phyloP scores from a whole-genome alignment of 164 flowering plant species.

The Liriodendron chinense region DNA sequence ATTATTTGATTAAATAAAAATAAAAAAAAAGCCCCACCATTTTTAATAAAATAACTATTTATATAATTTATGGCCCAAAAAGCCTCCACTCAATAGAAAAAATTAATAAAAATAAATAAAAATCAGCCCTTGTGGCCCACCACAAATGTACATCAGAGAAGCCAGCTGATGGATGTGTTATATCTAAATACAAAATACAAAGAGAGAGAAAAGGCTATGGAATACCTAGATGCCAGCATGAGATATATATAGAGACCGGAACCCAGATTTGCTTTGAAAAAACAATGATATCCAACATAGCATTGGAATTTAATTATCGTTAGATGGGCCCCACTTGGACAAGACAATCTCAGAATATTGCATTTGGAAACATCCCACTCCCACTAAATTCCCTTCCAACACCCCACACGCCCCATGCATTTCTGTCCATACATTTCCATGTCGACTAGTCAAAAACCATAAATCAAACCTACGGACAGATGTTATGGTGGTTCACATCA shows the following conservation, averaged over 20 bases:
- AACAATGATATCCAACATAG: conserved; percentile 15
- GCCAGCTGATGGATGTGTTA: too few species aligned
- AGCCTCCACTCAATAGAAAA: too few species aligned
- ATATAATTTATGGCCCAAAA: too few species aligned
- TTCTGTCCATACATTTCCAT: neutral
- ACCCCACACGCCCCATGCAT: conserved; percentile 1
- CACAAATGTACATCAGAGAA: too few species aligned
- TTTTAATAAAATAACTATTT: too few species aligned
- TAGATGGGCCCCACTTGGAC: conserved; percentile 10
- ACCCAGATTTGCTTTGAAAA: conserved; percentile 3
- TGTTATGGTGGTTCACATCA: too few species aligned
- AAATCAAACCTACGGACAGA: neutral
- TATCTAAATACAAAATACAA: neutral
- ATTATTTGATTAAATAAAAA: too few species aligned
- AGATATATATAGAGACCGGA: neutral
- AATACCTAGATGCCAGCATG: neutral
- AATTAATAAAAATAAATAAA: too few species aligned
- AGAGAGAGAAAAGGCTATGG: neutral
- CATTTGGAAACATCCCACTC: conserved; percentile 23
- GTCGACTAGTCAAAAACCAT: neutral
- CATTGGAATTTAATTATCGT: conserved; percentile 2
- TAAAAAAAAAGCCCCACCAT: too few species aligned
- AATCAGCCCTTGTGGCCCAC: too few species aligned
- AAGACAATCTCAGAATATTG: conserved; percentile 26
- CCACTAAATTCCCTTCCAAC: conserved; percentile 15